Conservation (phyloP, 306 rosid genomes). For the Prunus persica region DNA sequence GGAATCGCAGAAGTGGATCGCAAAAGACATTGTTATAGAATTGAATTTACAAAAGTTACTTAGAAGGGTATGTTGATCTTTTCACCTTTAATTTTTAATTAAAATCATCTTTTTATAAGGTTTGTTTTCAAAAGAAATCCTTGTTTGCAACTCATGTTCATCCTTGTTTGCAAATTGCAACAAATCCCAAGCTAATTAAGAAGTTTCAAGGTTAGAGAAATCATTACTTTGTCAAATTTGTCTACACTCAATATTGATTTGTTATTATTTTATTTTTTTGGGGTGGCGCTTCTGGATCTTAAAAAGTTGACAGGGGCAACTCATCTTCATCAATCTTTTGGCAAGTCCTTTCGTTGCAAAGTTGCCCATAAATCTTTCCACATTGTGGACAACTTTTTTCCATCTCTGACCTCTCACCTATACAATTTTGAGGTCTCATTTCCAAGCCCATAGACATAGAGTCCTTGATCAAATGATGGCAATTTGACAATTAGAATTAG, state of each 20-base stretch:
- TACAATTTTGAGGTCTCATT: not conserved
- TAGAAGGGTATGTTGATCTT: not conserved
- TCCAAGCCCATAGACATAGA: too few species aligned
- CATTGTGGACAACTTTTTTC: not conserved
- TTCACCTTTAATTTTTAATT: not conserved
- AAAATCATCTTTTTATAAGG: not conserved
- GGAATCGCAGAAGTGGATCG: not conserved
- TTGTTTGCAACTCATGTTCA: not conserved
- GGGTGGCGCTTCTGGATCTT: not conserved
- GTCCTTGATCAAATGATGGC: too few species aligned
- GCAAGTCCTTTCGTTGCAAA: not conserved
- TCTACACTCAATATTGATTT: too few species aligned
- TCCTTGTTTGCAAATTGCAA: not conserved
- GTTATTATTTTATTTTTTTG: too few species aligned
- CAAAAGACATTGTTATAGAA: not conserved
- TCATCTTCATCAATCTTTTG: not conserved
- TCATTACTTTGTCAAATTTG: too few species aligned
- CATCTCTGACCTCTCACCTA: conserved; percentile 1
- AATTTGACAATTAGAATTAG: not conserved
- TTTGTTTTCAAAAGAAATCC: not conserved
- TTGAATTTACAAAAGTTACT: not conserved
- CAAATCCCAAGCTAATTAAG: not conserved
- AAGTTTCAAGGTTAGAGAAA: too few species aligned
- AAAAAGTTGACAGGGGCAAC: not conserved
- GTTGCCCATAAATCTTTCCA: not conserved